A percentile compares a stretch with the other conserved stretches of the same genome.
Conservation (phyloP, 2,329 filamentous ascomycete genomes). For the Fusarium sp. region DNA sequence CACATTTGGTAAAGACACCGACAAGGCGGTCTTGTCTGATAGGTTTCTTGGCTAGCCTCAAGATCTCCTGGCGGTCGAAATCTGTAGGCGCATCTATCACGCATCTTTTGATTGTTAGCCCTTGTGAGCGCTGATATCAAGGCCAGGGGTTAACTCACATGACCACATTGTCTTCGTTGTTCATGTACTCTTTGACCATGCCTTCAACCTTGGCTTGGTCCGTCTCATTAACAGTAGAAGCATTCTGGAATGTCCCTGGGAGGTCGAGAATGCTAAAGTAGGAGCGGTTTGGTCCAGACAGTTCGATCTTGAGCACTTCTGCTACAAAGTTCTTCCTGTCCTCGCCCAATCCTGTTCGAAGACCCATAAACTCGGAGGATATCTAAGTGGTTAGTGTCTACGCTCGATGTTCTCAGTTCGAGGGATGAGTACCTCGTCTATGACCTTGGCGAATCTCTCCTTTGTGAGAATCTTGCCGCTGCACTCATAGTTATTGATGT, state of each 20-base stretch:
- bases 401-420: background rate
- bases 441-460: constrained; percentile 46
- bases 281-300: constrained; percentile 51
- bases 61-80: constrained; percentile 47
- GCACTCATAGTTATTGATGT: constrained; percentile 38
- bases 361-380: constrained; percentile 47
- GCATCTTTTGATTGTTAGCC: constrained; percentile 42
- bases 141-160: constrained; percentile 45
- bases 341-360: constrained; percentile 36
- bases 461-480: constrained; percentile 42
- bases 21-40: constrained; percentile 48
- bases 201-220: constrained; percentile 47
- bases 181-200: constrained; percentile 53
- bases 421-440: constrained; percentile 44
- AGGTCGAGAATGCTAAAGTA: constrained; percentile 54
- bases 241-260: constrained; percentile 48
- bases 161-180: constrained; percentile 51
- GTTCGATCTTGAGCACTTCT: constrained; percentile 52
- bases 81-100: constrained; percentile 49
- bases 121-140: accelerated
- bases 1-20: constrained; percentile 54
- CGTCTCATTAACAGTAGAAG: constrained; percentile 41
- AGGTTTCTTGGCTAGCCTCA: constrained; percentile 42
- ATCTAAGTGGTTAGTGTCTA: constrained; percentile 35
- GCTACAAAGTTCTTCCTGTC: constrained; percentile 51